Evolutionary conservation across 2,329 filamentous ascomycete genomes (phyloP).

Genomic region (Trichoderma cornu-damae): DNA sequence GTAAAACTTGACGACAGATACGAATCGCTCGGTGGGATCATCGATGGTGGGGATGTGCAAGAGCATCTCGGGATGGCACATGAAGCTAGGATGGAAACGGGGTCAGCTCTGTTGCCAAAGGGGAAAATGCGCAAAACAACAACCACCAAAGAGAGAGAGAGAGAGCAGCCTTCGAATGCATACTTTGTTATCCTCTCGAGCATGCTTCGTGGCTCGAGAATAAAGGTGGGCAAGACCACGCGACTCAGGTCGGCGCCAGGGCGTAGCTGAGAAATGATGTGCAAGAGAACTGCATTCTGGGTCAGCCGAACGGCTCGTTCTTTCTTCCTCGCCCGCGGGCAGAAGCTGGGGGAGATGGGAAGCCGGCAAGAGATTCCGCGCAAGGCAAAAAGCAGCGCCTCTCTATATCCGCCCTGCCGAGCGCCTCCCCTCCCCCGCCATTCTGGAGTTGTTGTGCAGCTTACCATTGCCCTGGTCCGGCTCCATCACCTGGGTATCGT

Average conservation of each 20-base stretch:
- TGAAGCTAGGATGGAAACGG: conserved; percentile 71
- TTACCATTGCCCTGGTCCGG: conserved; percentile 90
- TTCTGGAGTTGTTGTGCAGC: conserved; percentile 30
- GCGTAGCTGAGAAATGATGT: conserved; percentile 95
- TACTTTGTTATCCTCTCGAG: conserved; percentile 98
- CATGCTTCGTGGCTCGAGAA: conserved; percentile 96
- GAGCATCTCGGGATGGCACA: conserved; percentile 96
- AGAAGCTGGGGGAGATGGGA: not conserved
- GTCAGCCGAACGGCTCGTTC: not conserved
- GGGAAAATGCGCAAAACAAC: not conserved
- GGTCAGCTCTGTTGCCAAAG: conserved; percentile 17
- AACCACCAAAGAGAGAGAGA: too few species aligned
- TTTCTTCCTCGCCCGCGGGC: not conserved
- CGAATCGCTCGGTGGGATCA: conserved; percentile 82
- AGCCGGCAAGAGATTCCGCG: not conserved
- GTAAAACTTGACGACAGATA: conserved; percentile 96
- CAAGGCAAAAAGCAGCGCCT: conserved; percentile 20
- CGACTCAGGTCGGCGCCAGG: conserved; percentile 92
- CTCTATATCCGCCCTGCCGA: not conserved
- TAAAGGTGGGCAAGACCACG: conserved; percentile 94
- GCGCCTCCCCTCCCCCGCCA: conserved; percentile 5
- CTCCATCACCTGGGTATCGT: conserved; percentile 80
- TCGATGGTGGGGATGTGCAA: conserved; percentile 82
- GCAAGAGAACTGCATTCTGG: conserved; percentile 68
- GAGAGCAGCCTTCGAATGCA: conserved; percentile 34